phyloP scores from a whole-genome alignment of 495 filamentous ascomycete genomes.

The Daldinia childiae region DNA sequence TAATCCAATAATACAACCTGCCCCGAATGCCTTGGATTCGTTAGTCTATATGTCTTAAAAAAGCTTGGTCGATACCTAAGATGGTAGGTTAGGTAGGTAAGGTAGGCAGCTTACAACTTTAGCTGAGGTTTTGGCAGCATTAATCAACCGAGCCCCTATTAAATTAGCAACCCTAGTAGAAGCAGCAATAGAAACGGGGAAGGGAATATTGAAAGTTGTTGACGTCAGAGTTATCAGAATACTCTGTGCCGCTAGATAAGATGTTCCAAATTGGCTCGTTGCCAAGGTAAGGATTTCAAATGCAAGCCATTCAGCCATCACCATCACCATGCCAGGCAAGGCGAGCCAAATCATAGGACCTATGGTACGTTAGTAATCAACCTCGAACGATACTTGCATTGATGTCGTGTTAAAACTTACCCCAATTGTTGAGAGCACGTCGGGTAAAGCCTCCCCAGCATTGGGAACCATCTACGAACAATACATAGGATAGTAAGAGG shows the following conservation, averaged over 20 bases:
- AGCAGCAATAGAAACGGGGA: slow-evolving; percentile 68
- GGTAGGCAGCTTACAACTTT: slow-evolving; percentile 63
- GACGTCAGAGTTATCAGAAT: slow-evolving; percentile 64
- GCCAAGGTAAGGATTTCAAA: slow-evolving; percentile 83
- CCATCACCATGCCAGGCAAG: slow-evolving; percentile 87
- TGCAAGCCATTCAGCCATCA: slow-evolving; percentile 88
- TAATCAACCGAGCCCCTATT: slow-evolving; percentile 73
- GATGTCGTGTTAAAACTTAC: slow-evolving; percentile 40
- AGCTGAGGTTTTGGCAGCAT: slow-evolving; percentile 74
- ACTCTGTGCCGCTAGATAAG: slow-evolving; percentile 71
- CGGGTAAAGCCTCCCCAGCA: slow-evolving; percentile 87
- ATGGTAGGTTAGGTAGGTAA: neutral
- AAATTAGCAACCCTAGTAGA: slow-evolving; percentile 73
- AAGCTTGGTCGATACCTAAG: neutral
- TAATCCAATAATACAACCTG: slow-evolving; percentile 72
- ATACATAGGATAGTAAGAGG: slow-evolving; percentile 76
- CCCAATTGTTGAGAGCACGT: slow-evolving; percentile 80
- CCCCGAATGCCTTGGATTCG: slow-evolving; percentile 60
- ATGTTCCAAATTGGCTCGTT: slow-evolving; percentile 74
- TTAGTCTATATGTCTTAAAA: slow-evolving; percentile 20
- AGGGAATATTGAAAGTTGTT: slow-evolving; percentile 69
- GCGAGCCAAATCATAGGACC: slow-evolving; percentile 84
- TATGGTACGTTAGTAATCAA: slow-evolving; percentile 28
- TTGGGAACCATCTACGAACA: slow-evolving; percentile 76
- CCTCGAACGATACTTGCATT: neutral